Conservation (phyloP, 2,329 filamentous ascomycete species). For the Cordyceps javanica region DNA sequence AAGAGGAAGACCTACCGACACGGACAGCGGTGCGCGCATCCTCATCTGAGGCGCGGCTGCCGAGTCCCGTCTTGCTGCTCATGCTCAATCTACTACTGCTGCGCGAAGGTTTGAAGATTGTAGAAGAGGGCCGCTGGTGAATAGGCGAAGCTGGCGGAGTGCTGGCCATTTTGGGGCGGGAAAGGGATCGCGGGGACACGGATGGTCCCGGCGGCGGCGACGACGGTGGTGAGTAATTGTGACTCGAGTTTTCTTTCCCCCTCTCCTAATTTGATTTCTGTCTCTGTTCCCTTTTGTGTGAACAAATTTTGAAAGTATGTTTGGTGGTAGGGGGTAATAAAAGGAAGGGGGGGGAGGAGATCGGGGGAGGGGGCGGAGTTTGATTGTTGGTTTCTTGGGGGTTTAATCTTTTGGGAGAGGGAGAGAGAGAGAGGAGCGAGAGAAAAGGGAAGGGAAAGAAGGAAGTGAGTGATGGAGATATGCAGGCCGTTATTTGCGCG, state of each 20-base stretch:
- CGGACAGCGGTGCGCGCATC: conserved; percentile 87
- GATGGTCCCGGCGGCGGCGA: conserved; percentile 9
- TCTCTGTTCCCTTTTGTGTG: no score
- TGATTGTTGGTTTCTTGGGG: not conserved
- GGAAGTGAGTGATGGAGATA: not conserved
- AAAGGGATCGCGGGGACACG: not conserved
- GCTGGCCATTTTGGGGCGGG: conserved; percentile 48
- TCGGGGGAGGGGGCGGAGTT: no score
- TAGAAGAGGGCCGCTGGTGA: conserved; percentile 68
- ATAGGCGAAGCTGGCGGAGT: conserved; percentile 65
- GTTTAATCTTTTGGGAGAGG: not conserved
- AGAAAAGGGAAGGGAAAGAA: not conserved
- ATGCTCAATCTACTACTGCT: conserved; percentile 84
- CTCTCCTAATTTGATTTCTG: no score
- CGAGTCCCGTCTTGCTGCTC: conserved; percentile 66
- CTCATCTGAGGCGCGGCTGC: conserved; percentile 82
- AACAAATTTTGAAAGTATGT: not conserved
- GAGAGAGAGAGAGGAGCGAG: not conserved
- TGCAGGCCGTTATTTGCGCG: conserved; percentile 1
- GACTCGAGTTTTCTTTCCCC: no score
- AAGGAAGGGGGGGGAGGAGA: no score
- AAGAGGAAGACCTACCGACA: conserved; percentile 69
- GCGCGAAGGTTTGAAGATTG: conserved; percentile 67
- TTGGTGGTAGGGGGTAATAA: conserved; percentile 10
- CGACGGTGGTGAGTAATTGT: conserved; percentile 1